Conservation (phyloP, 2,329 filamentous ascomycete genomes). For the Tolypocladium capitatum region DNA sequence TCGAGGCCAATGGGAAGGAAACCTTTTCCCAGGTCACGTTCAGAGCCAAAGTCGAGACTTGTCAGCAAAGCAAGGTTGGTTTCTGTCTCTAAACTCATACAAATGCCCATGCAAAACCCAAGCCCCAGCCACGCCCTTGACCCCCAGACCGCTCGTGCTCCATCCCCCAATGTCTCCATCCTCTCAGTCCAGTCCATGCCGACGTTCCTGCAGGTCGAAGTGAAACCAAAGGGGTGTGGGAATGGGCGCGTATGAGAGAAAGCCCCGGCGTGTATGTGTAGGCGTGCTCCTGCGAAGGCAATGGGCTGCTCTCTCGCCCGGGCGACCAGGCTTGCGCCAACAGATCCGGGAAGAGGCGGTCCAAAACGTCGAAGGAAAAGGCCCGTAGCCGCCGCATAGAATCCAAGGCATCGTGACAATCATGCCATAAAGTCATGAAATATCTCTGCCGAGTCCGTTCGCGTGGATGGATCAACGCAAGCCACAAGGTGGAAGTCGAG, state of each 20-base stretch:
- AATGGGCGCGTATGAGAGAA: background rate
- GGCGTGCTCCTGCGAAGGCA: background rate
- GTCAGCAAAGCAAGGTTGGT: constrained; percentile 1
- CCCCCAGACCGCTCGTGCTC: background rate
- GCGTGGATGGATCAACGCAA: constrained; percentile 1
- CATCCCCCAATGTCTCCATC: background rate
- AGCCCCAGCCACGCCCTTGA: background rate
- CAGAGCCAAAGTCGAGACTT: background rate
- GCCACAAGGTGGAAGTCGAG: background rate
- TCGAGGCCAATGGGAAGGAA: background rate
- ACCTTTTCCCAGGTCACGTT: background rate
- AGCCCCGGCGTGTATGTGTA: background rate
- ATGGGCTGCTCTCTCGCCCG: background rate
- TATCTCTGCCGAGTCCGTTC: background rate
- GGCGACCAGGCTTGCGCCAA: background rate
- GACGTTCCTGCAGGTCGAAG: background rate
- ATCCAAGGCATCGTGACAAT: constrained; percentile 10
- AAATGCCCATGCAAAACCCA: constrained; percentile 1
- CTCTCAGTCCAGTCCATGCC: background rate
- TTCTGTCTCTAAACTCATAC: background rate
- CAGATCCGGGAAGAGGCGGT: background rate
- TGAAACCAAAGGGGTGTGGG: background rate
- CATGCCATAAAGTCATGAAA: constrained; percentile 7
- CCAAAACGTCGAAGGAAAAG: constrained; percentile 7
- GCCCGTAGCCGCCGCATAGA: background rate